phyloP scores from a whole-genome alignment of 305 asterid species.

The Solanum hybrid region DNA sequence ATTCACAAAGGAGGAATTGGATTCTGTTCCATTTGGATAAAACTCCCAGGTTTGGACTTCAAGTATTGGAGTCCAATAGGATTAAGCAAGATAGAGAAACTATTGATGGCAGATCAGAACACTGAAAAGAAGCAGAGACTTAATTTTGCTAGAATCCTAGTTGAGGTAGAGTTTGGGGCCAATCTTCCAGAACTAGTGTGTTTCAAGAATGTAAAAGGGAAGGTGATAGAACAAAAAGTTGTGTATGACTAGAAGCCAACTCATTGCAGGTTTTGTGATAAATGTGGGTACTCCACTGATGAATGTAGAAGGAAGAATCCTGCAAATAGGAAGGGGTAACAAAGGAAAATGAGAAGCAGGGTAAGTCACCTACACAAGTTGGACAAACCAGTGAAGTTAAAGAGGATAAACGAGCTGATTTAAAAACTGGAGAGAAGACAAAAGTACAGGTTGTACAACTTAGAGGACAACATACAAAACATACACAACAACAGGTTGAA shows the following conservation, averaged over 20 bases:
- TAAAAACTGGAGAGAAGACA: neutral
- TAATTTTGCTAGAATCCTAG: neutral
- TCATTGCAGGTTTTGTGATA: neutral
- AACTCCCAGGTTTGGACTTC: neutral
- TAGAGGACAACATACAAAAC: neutral
- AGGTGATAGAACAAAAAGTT: neutral
- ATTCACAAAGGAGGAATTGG: neutral
- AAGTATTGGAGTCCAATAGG: neutral
- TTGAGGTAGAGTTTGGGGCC: neutral
- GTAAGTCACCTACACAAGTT: neutral
- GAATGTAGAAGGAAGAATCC: neutral
- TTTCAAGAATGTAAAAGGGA: neutral
- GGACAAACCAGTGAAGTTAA: neutral
- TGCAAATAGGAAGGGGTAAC: neutral
- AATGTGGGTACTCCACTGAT: neutral
- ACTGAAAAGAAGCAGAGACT: neutral
- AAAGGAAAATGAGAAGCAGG: neutral
- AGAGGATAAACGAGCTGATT: neutral
- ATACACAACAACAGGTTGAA: neutral
- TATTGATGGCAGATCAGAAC: neutral
- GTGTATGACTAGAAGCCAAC: neutral
- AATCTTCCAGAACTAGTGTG: neutral
- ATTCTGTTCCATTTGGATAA: neutral
- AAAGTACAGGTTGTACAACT: neutral
- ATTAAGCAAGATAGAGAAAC: neutral